phyloP scores from a whole-genome alignment of 2,329 filamentous ascomycete genomes.

The Exophiala sp. region DNA sequence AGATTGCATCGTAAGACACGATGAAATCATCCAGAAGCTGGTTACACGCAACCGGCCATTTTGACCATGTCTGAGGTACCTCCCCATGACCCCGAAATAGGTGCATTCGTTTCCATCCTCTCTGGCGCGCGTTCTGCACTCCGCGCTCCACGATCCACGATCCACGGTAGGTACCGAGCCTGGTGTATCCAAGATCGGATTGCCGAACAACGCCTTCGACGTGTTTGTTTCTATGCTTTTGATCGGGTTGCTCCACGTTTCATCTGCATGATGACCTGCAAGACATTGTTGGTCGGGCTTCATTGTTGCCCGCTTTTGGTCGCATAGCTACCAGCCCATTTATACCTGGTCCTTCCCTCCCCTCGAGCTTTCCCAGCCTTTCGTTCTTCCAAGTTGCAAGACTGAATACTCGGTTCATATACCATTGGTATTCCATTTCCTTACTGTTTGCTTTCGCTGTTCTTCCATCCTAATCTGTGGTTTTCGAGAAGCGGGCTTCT shows the following conservation, averaged over 20 bases:
- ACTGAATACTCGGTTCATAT: conserved; percentile 18
- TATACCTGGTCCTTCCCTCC: conserved; percentile 25
- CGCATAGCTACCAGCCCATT: conserved; percentile 25
- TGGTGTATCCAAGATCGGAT: conserved; percentile 20
- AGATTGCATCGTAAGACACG: conserved; percentile 25
- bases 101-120: conserved; percentile 20
- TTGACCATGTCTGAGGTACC: conserved; percentile 4
- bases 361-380: conserved; percentile 27
- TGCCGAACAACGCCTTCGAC: conserved; percentile 16
- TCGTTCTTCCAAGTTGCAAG: conserved; percentile 27
- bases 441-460: conserved; percentile 25
- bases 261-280: conserved; percentile 23
- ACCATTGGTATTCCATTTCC: conserved; percentile 24
- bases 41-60: conserved; percentile 17
- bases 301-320: conserved; percentile 15
- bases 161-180: conserved; percentile 10
- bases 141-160: conserved; percentile 18
- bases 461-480: conserved; percentile 11
- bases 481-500: conserved; percentile 26
- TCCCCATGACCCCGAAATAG: conserved; percentile 20
- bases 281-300: conserved; percentile 23
- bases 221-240: conserved; percentile 23
- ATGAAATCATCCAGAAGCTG: conserved; percentile 10
- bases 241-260: conserved; percentile 23
- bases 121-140: conserved; percentile 21